phyloP scores from a whole-genome alignment of 2,329 filamentous ascomycete genomes.

The Xylaria sp. region DNA sequence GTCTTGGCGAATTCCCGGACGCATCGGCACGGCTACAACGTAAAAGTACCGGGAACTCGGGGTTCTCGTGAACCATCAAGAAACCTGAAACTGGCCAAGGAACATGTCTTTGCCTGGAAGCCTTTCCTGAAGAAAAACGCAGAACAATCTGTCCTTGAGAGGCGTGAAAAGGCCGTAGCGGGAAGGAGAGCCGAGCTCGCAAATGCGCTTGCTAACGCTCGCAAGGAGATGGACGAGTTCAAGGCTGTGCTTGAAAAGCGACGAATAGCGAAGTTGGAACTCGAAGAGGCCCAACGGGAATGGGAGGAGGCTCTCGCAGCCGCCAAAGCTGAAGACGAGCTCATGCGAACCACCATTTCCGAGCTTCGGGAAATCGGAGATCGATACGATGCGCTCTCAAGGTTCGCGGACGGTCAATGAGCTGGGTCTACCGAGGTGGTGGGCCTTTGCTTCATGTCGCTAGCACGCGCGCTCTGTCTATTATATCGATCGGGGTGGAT shows the following conservation, averaged over 20 bases:
- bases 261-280: not conserved
- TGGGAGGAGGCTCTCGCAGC: not conserved
- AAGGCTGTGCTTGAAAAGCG: not conserved
- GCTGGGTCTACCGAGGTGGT: not conserved
- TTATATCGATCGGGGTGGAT: no score
- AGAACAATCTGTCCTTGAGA: not conserved
- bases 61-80: not conserved
- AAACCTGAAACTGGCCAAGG: not conserved
- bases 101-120: constrained; percentile 8
- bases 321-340: not conserved
- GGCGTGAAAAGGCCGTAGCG: constrained; percentile 1
- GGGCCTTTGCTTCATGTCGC: not conserved
- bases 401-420: not conserved
- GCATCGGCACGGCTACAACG: constrained; percentile 12
- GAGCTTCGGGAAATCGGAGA: not conserved
- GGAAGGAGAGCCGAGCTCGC: not conserved
- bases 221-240: not conserved
- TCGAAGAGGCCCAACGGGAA: not conserved
- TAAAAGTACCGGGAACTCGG: constrained; percentile 13
- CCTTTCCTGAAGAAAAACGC: not conserved
- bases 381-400: not conserved
- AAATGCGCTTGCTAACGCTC: not conserved
- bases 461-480: not conserved
- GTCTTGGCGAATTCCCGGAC: constrained; percentile 4
- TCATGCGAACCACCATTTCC: not conserved